Evolutionary conservation across 192 early-diverging fungal genomes (phyloP), one percentile per base, ranked within the genome.

Genomic region (Thamnidium elegans): DNA sequence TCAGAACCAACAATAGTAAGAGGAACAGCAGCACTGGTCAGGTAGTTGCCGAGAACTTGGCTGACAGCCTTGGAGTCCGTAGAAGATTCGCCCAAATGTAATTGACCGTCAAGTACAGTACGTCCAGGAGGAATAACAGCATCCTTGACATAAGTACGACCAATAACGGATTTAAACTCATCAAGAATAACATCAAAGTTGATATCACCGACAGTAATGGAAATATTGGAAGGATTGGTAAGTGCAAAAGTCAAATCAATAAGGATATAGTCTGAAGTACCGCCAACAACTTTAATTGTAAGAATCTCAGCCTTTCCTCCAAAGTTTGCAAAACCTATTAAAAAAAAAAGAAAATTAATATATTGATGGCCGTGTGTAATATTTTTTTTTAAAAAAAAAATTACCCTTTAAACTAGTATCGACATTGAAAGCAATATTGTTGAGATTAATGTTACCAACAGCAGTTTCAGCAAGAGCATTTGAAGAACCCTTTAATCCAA

Each of bases 191-290:
- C 73, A 32, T 71, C 53, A 42, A 83, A 81, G 32, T 63, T 50
- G 30, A 81, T 73, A 53, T 75, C 71, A 36, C 77, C 78, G 52
- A 79, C 65, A 45, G 68, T 55, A 59, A 85, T 85, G 58, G 74
- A 74, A 39, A 85, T 72, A 54, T 73, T 75, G 19, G 84, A 83
- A 17, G 79, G 79, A 62, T 84, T 81, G 61, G 69, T 73, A n/a
- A 86, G 58, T 7, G 66, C 54, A 26, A 77, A 76, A 19, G 46
- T 51, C 43, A 81, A 58, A 17, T 70, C 55, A 51, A 83, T 71
- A 44, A 70, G 67, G 58, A 81, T 74, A 65, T 78, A 73, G 17
- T 83, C 55, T 10, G 62, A 31, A 42, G 72, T 72, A n/a, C 71
- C 63, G 58, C 73, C 69, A 20, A n/a, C 46, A 14, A 73, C 59